Evolutionary conservation across 345 rosid genomes (phyloP).

Genomic region (Cardamine chenopodiifolia): DNA sequence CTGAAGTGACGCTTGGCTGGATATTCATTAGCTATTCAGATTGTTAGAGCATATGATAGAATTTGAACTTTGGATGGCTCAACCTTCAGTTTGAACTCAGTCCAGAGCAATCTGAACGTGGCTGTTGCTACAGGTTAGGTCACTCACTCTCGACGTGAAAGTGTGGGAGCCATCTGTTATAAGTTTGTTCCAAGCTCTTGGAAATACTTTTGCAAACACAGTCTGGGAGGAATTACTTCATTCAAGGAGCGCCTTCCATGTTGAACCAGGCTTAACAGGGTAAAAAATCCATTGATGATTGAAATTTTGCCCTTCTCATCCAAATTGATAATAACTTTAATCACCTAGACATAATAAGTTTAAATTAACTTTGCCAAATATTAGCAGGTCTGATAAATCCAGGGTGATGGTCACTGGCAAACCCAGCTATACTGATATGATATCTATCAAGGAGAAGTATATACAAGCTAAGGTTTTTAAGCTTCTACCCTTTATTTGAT

Average conservation of each 20-base stretch:
- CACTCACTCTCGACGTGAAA: constrained; percentile 96
- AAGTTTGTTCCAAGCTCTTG: constrained; percentile 91
- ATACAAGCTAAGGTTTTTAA: constrained; percentile 88
- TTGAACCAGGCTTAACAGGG: constrained; percentile 64
- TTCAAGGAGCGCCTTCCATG: constrained; percentile 74
- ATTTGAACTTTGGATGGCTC: constrained; percentile 18
- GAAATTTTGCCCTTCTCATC: constrained; percentile 12
- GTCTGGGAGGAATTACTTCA: constrained; percentile 98
- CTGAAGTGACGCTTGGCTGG: constrained; percentile 2
- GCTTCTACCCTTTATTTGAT: constrained; percentile 32
- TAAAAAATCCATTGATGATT: constrained; percentile 37
- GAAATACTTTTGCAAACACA: constrained; percentile 87
- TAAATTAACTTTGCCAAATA: constrained; percentile 45
- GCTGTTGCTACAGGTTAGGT: constrained; percentile 73
- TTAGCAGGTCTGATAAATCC: constrained; percentile 60
- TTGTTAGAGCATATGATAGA: constrained; percentile 14
- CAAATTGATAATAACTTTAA: constrained; percentile 1
- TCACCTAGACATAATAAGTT: background rate
- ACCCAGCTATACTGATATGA: constrained; percentile 73
- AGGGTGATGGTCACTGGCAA: constrained; percentile 61
- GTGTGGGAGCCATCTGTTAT: constrained; percentile 99
- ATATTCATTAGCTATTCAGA: too few species aligned
- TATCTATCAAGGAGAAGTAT: constrained; percentile 92
- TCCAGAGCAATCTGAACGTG: constrained; percentile 17
- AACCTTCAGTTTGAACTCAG: background rate